phyloP scores from a whole-genome alignment of 2,329 filamentous ascomycete genomes.

The Lachnellula arida region DNA sequence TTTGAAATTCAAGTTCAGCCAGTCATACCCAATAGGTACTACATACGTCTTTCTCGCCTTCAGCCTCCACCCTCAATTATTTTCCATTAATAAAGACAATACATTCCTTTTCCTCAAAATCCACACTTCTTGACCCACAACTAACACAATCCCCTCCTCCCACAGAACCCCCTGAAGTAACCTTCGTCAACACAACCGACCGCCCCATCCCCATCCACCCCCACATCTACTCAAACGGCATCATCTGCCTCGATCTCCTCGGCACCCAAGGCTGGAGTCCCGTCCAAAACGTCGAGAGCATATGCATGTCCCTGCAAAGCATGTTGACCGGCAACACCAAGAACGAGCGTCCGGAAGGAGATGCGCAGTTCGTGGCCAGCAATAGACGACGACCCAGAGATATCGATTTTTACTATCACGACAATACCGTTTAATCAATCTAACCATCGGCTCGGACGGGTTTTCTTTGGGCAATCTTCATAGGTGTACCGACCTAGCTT shows the following conservation, averaged over 20 bases:
- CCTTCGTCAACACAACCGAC: slow-evolving; percentile 65
- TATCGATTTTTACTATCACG: slow-evolving; percentile 92
- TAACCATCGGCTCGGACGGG: background rate
- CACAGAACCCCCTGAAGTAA: slow-evolving; percentile 88
- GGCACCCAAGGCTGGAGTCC: slow-evolving; percentile 89
- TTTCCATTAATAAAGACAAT: background rate
- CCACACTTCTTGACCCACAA: too few species aligned
- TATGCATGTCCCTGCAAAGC: slow-evolving; percentile 96
- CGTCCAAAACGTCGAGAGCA: slow-evolving; percentile 93
- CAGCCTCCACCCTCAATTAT: background rate
- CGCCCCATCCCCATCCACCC: slow-evolving; percentile 86
- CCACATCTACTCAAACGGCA: slow-evolving; percentile 95
- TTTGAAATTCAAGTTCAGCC: slow-evolving; percentile 80
- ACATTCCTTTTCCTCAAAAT: background rate
- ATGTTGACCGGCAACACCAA: slow-evolving; percentile 96
- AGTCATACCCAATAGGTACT: slow-evolving; percentile 84
- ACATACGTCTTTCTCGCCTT: slow-evolving; percentile 3
- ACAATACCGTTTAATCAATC: slow-evolving; percentile 63
- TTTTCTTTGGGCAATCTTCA: background rate
- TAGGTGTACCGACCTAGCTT: too few species aligned
- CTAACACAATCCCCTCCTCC: too few species aligned
- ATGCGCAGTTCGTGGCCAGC: slow-evolving; percentile 79
- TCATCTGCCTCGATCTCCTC: slow-evolving; percentile 94
- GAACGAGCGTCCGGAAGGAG: slow-evolving; percentile 83
- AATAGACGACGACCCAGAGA: slow-evolving; percentile 79